Percentiles rank a stretch among this genome's conserved stretches.
Evolutionary conservation across 805 yeast species (phyloP).

Genomic region (Hanseniaspora osmophila): DNA sequence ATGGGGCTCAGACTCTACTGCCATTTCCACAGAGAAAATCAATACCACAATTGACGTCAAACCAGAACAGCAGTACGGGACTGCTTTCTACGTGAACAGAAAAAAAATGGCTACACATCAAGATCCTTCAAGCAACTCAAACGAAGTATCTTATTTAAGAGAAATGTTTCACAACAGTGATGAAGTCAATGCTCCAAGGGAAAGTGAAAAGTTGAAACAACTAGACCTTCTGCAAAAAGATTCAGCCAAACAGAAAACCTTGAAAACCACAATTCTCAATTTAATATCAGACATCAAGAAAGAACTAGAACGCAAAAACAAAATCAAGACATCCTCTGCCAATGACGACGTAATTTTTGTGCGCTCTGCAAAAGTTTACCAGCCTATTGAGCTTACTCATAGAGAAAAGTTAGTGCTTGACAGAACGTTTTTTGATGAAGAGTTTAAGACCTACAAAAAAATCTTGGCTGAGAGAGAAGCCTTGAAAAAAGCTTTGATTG

Average conservation of each 20-base stretch:
- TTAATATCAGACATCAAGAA: slow-evolving; percentile 3
- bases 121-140: slow-evolving; percentile 11
- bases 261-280: slow-evolving; percentile 6
- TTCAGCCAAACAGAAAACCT: slow-evolving; percentile 4
- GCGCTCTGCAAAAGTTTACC: slow-evolving; percentile 7
- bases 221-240: slow-evolving; percentile 14
- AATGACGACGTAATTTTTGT: slow-evolving; percentile 10
- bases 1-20: no score
- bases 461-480: neutral
- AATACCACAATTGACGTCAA: neutral
- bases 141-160: slow-evolving; percentile 19
- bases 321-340: neutral
- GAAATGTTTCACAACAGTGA: slow-evolving; percentile 20
- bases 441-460: neutral
- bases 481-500: neutral
- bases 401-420: neutral
- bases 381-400: slow-evolving; percentile 5
- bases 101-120: slow-evolving; percentile 3
- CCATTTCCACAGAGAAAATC: no score
- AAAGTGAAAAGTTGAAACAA: slow-evolving; percentile 16
- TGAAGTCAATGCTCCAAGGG: slow-evolving; percentile 19
- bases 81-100: slow-evolving; percentile 18
- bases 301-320: neutral
- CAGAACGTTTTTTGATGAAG: neutral
- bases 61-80: slow-evolving; percentile 24